Conservation (phyloP, 1,139 yeast genomes). For the Yamadazyma buinensis region DNA sequence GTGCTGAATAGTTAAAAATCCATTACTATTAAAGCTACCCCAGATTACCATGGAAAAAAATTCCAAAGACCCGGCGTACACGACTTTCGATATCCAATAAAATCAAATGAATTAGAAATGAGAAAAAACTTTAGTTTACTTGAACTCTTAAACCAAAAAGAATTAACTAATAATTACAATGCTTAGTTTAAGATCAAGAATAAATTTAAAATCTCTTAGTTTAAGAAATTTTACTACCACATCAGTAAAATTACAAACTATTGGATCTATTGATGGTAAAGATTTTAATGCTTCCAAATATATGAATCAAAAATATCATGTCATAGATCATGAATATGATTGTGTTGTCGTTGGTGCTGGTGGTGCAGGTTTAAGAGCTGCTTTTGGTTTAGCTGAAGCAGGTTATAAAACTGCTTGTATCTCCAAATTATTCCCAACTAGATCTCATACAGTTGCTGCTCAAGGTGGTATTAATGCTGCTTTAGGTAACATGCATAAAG, state of each 20-base stretch:
- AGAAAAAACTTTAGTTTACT: slow-evolving; percentile 1
- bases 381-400: slow-evolving; percentile 94
- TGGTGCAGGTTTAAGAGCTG: slow-evolving; percentile 98
- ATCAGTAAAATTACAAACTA: slow-evolving; percentile 29
- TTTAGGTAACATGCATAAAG: slow-evolving; percentile 93
- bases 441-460: slow-evolving; percentile 99
- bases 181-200: slow-evolving; percentile 11
- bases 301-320: slow-evolving; percentile 77
- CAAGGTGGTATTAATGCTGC: slow-evolving; percentile 99
- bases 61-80: too few relatives aligned
- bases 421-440: slow-evolving; percentile 94
- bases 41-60: neutral
- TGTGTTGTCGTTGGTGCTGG: slow-evolving; percentile 99
- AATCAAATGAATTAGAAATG: slow-evolving; percentile 7
- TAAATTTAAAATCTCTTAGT: slow-evolving; percentile 1
- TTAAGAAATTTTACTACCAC: slow-evolving; percentile 26
- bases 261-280: slow-evolving; percentile 47
- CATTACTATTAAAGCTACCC: neutral
- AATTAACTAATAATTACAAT: slow-evolving; percentile 1
- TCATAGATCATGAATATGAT: slow-evolving; percentile 96
- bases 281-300: slow-evolving; percentile 47
- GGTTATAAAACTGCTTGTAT: slow-evolving; percentile 98
- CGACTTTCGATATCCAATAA: slow-evolving; percentile 7
- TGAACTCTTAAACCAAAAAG: neutral
- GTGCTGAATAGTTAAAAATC: too few relatives aligned